Evolutionary conservation across 1,139 yeast genomes (phyloP).

Genomic region (Sugiyamaella xylanicola): DNA sequence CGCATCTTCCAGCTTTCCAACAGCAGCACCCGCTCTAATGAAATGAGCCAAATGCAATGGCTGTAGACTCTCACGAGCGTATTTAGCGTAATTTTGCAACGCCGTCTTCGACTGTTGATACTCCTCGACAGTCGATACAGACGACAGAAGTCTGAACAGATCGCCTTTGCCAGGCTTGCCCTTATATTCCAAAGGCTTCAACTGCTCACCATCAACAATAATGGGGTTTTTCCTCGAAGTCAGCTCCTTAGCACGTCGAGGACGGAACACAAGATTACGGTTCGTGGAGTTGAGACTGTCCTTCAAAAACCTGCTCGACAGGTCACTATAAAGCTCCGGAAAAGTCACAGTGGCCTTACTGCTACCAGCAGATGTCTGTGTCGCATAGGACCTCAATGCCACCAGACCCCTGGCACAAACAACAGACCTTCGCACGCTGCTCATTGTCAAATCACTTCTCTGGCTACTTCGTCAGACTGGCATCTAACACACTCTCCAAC

Average conservation of each 20-base stretch:
- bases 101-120: constrained; percentile 20
- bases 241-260: constrained; percentile 31
- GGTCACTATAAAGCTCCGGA: constrained; percentile 17
- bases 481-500: too few relatives aligned
- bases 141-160: constrained; percentile 24
- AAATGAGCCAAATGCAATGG: constrained; percentile 25
- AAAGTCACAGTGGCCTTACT: constrained; percentile 7
- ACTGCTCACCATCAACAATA: constrained; percentile 28
- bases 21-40: constrained; percentile 20
- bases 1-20: constrained; percentile 24
- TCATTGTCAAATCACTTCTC: too few relatives aligned
- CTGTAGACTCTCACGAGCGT: constrained; percentile 20
- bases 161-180: constrained; percentile 37
- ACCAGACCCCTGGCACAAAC: not conserved
- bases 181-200: constrained; percentile 32
- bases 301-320: constrained; percentile 25
- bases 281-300: constrained; percentile 29
- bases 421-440: not conserved
- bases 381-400: not conserved
- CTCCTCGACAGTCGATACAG: constrained; percentile 22
- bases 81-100: constrained; percentile 23
- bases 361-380: not conserved
- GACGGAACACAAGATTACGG: constrained; percentile 36
- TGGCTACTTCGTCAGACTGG: too few relatives aligned
- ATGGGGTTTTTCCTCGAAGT: constrained; percentile 30